Evolutionary conservation across 257 asterid genomes (phyloP), one percentile per base, ranked within the genome.

Genomic region (Buddleja alternifolia): DNA sequence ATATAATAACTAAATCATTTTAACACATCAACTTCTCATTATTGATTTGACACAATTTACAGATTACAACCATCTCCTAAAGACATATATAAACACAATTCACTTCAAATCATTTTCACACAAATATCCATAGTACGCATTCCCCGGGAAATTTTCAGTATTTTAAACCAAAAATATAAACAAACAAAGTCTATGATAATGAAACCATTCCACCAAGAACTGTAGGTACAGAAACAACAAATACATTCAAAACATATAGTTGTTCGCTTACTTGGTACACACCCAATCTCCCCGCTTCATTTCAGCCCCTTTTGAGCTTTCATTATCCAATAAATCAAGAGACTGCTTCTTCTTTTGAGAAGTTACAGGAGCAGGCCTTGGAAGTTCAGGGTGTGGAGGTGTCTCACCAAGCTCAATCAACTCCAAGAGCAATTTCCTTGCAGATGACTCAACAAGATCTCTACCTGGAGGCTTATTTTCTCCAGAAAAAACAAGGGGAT

Each of bases 231-330:
- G 10, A 17, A 48, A 53, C 2, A 54, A 40, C 52, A 12, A 29
- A 66, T 32, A 48, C 57, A 19, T 29, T 19, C 23, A 63, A 1
- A 55, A 53, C 4, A 56, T 24, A 56, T 25, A 17, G 74, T 60
- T 72, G 63, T 12, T 66, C 32, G 72, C 96, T 82, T 87, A 89
- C 99, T 77, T 59, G 51, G 77, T 55, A 76, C 96, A 89, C 70
- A 75, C 72, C 95, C 92, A 93, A 67, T 93, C 93, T 56, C 93
- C 93, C 6, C 75, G 79, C 77, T 78, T 88, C 94, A 83, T 78
- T 69, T 77, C 86, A 63, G 63, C 67, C 55, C 66, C 63, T 32
- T 66, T 66, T 9, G 82, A 73, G 48, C 66, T 39, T 23, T 50
- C 76, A 59, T 69, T 67, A 9, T 70, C 75, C 20, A 64, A 37